Conservation (phyloP, 441 rosid species). For the Populus trichocarpa region DNA sequence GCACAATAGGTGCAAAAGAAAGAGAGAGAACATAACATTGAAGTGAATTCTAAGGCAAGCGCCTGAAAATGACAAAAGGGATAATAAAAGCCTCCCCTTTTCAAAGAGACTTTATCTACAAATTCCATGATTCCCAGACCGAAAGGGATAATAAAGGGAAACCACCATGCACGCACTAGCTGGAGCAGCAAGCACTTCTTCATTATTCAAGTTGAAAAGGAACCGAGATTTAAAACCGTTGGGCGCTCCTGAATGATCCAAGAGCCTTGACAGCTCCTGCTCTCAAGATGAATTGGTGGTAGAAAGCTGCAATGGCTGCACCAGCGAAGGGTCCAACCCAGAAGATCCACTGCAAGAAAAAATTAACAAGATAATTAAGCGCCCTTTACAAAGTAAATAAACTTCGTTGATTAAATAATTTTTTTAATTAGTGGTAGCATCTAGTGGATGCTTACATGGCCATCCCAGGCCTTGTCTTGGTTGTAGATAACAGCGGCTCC, state of each 20-base stretch:
- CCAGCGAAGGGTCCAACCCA: slow-evolving; percentile 93
- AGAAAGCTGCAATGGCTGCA: slow-evolving; percentile 87
- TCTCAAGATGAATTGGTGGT: slow-evolving; percentile 77
- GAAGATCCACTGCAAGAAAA: slow-evolving; percentile 59
- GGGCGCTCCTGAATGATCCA: slow-evolving; percentile 84
- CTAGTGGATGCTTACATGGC: slow-evolving; percentile 45
- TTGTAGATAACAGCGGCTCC: slow-evolving; percentile 85
- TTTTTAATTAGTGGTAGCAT: not conserved
- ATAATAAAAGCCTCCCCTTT: slow-evolving; percentile 8
- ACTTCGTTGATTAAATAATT: not conserved
- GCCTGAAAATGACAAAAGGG: not conserved
- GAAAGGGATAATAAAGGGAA: not conserved
- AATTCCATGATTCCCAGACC: slow-evolving; percentile 15
- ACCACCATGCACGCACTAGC: slow-evolving; percentile 7
- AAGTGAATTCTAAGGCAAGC: slow-evolving; percentile 20
- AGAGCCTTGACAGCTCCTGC: slow-evolving; percentile 81
- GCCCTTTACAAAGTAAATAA: not conserved
- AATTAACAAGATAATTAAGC: not conserved
- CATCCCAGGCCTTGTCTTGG: slow-evolving; percentile 63
- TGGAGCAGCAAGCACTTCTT: not conserved
- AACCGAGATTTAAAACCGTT: not conserved
- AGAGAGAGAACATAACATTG: not conserved
- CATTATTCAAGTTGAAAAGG: not conserved
- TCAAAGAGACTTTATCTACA: slow-evolving; percentile 31
- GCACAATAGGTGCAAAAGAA: not conserved